These are phyloP conservation scores for Obelidium mucronatum DNA, from an alignment of 192 early-diverging fungal genomes.

Conservation along the genomic window DNA sequence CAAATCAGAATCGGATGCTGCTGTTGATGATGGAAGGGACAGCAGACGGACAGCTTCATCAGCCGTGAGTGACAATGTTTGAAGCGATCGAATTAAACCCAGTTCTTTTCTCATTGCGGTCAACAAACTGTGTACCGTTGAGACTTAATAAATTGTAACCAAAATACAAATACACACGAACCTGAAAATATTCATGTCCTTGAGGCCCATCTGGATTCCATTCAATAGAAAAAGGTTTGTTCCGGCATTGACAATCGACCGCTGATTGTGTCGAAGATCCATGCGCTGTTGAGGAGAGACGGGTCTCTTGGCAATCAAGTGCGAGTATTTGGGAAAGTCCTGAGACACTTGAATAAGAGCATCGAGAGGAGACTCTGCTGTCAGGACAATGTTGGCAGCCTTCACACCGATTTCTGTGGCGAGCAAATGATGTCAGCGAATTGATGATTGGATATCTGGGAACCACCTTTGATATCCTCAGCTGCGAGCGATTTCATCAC, in stretches of 20 bases:
- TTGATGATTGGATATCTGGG: no score
- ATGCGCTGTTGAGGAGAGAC: slow-evolving; percentile 55
- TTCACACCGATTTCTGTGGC: slow-evolving; percentile 74
- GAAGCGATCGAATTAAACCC: slow-evolving; percentile 29
- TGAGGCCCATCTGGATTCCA: slow-evolving; percentile 45
- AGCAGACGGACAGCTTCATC: slow-evolving; percentile 42
- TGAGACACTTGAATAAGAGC: slow-evolving; percentile 75
- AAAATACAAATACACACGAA: neutral
- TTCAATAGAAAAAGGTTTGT: slow-evolving; percentile 48
- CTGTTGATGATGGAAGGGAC: slow-evolving; percentile 14
- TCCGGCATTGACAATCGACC: slow-evolving; percentile 16
- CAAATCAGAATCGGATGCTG: slow-evolving; percentile 35
- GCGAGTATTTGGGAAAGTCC: slow-evolving; percentile 90
- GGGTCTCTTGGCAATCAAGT: slow-evolving; percentile 62
- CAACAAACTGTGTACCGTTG: slow-evolving; percentile 35
- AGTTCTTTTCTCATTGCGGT: slow-evolving; percentile 39
- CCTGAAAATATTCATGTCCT: slow-evolving; percentile 47
- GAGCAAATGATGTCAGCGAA: no score
- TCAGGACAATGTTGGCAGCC: slow-evolving; percentile 75
- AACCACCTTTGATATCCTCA: slow-evolving; percentile 60
- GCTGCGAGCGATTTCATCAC: slow-evolving; percentile 55
- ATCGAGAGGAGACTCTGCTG: slow-evolving; percentile 64
- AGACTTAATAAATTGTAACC: neutral
- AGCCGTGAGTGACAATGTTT: slow-evolving; percentile 26
- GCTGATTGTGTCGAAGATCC: slow-evolving; percentile 48